Conservation (phyloP, 768 basidiomycete species). For the Suillus sp. region DNA sequence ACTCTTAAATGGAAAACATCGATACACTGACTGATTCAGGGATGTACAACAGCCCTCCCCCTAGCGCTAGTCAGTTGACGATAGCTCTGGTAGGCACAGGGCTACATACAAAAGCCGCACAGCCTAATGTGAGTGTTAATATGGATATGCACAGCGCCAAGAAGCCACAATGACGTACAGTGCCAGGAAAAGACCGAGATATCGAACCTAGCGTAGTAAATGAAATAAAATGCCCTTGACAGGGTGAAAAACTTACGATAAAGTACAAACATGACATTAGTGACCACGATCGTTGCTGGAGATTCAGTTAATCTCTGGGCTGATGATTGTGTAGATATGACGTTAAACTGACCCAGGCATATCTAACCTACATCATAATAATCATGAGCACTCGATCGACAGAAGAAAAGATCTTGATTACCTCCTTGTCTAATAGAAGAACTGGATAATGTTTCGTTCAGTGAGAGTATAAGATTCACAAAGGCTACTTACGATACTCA, state of each 20-base stretch:
- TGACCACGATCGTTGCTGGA: not conserved
- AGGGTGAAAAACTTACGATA: not conserved
- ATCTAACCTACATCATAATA: not conserved
- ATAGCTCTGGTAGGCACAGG: not conserved
- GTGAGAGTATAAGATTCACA: not conserved
- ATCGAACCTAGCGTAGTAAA: conserved; percentile 1
- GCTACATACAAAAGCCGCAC: not conserved
- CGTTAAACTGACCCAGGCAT: not conserved
- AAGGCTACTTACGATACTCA: not conserved
- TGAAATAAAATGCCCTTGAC: not conserved
- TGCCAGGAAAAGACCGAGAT: not conserved
- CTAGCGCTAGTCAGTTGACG: not conserved
- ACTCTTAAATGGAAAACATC: not conserved
- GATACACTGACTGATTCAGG: not conserved
- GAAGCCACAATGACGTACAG: not conserved
- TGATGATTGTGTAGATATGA: not conserved
- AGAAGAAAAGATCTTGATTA: not conserved
- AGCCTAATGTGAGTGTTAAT: not conserved
- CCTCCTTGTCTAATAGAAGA: conserved; percentile 2
- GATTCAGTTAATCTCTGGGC: not conserved
- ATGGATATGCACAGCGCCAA: not conserved
- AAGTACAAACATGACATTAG: conserved; percentile 5
- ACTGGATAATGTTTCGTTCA: not conserved
- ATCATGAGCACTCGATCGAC: not conserved
- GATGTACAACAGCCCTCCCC: conserved; percentile 3